Conservation (phyloP, 768 basidiomycete genomes). For the Pleurotus sapidus region DNA sequence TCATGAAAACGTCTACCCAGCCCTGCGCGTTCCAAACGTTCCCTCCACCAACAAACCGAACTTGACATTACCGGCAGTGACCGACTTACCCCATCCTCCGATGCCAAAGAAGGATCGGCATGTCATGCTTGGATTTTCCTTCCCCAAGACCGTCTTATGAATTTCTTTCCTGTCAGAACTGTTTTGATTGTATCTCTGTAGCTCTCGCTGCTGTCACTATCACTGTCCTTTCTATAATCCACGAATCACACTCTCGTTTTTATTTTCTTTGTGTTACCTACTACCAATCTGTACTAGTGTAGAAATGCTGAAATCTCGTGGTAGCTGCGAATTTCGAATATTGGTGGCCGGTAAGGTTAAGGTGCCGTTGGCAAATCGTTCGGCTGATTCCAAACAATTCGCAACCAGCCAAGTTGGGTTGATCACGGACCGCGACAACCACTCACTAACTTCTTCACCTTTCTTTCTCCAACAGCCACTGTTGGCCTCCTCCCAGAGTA, state of each 20-base stretch:
- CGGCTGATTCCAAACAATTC: not conserved
- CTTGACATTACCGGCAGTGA: conserved; percentile 12
- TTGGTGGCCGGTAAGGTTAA: not conserved
- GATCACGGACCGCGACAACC: not conserved
- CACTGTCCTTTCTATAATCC: not conserved
- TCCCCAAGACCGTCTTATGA: conserved; percentile 17
- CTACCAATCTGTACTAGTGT: conserved; percentile 3
- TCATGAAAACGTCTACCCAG: conserved; percentile 3
- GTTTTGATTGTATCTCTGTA: not conserved
- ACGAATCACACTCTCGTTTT: not conserved
- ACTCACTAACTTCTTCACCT: conserved; percentile 9
- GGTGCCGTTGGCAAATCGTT: not conserved
- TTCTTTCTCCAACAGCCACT: conserved; percentile 13
- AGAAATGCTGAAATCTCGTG: not conserved
- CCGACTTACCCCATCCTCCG: not conserved
- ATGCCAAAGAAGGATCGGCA: conserved; percentile 21
- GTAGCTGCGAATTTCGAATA: not conserved
- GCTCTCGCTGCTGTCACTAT: not conserved
- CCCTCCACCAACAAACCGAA: conserved; percentile 19
- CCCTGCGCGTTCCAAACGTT: conserved; percentile 14
- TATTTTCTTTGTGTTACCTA: not conserved
- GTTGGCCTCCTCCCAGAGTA: conserved; percentile 14
- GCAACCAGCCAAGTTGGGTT: not conserved
- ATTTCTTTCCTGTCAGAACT: conserved; percentile 6
- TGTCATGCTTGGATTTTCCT: conserved; percentile 27